Evolutionary conservation across 2,329 filamentous ascomycete genomes (phyloP).

Genomic region (Xylaria sp.): DNA sequence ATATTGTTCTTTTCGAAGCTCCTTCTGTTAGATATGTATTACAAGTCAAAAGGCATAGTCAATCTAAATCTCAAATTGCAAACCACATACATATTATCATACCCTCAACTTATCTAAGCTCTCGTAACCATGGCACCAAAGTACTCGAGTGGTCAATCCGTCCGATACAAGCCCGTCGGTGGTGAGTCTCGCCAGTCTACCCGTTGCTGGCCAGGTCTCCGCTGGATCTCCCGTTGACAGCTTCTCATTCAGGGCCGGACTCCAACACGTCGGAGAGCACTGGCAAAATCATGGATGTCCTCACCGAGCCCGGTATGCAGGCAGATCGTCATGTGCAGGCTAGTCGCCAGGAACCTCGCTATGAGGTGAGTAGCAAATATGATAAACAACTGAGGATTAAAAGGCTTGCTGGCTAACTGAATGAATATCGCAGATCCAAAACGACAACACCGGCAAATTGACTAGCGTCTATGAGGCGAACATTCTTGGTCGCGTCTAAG

Average conservation of each 20-base stretch:
- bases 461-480: constrained; percentile 45
- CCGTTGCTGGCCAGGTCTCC: not conserved
- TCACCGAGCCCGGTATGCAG: constrained; percentile 44
- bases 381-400: not conserved
- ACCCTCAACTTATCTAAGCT: not conserved
- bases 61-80: not conserved
- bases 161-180: constrained; percentile 47
- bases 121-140: constrained; percentile 41
- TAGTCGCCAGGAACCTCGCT: constrained; percentile 40
- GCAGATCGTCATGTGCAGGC: constrained; percentile 44
- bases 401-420: not conserved
- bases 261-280: constrained; percentile 46
- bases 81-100: not conserved
- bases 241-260: constrained; percentile 33
- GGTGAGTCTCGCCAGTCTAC: constrained; percentile 26
- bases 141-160: constrained; percentile 41
- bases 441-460: constrained; percentile 46
- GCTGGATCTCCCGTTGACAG: not conserved
- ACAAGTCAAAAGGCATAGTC: not conserved
- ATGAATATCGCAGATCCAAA: constrained; percentile 38
- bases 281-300: constrained; percentile 41
- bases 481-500: constrained; percentile 40
- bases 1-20: not conserved
- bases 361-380: constrained; percentile 39
- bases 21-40: not conserved